Percentiles rank a stretch among this genome's conserved stretches.
phyloP scores from a whole-genome alignment of 768 basidiomycete genomes.

The Glaciozyma antarctica region DNA sequence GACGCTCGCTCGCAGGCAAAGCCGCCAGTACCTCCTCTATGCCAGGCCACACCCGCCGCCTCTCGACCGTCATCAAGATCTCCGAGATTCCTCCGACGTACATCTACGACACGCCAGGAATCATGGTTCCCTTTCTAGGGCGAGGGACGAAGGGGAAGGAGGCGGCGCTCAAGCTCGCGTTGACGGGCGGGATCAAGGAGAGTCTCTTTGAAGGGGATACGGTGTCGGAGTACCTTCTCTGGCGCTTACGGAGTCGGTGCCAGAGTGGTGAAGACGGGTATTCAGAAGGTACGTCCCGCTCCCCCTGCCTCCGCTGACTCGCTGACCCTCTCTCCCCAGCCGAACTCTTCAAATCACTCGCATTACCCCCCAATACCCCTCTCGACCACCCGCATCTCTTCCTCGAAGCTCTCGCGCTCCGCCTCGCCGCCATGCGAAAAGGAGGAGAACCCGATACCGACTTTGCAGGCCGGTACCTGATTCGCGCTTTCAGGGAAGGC shows the following conservation, averaged over 20 bases:
- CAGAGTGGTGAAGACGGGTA: constrained; percentile 30
- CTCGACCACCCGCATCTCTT: constrained; percentile 53
- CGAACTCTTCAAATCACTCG: constrained; percentile 21
- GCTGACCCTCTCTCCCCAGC: constrained; percentile 5
- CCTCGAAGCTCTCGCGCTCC: constrained; percentile 56
- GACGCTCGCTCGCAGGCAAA: constrained; percentile 51
- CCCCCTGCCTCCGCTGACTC: constrained; percentile 26
- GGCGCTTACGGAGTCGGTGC: constrained; percentile 36
- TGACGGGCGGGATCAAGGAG: constrained; percentile 62
- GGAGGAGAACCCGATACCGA: constrained; percentile 63
- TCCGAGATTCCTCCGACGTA: constrained; percentile 69
- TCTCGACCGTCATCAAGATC: constrained; percentile 82
- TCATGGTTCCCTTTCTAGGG: constrained; percentile 93
- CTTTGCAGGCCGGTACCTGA: constrained; percentile 69
- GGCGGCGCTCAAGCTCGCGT: constrained; percentile 79
- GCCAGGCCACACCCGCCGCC: constrained; percentile 78
- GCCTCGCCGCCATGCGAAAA: constrained; percentile 72
- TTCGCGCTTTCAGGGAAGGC: constrained; percentile 71
- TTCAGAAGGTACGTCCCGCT: constrained; percentile 26
- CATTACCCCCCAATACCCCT: constrained; percentile 16
- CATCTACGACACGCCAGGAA: constrained; percentile 90
- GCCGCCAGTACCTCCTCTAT: constrained; percentile 78
- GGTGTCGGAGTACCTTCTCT: constrained; percentile 41
- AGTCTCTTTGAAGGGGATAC: constrained; percentile 40
- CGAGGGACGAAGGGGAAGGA: constrained; percentile 76